Conservation (phyloP, 2,329 filamentous ascomycete genomes). For the Leptographium galeiforme region DNA sequence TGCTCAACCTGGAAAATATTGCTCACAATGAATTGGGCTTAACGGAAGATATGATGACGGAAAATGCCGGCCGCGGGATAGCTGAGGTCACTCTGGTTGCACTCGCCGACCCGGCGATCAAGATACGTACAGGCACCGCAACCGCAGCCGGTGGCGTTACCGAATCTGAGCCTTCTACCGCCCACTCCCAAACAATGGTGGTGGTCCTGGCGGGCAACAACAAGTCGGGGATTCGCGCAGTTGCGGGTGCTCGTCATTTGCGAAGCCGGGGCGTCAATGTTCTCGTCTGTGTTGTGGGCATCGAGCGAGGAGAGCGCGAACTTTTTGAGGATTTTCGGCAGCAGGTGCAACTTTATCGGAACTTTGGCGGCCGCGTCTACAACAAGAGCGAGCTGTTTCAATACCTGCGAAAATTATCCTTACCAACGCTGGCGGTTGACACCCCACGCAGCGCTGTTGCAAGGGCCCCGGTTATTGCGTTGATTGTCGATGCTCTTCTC, state of each 20-base stretch:
- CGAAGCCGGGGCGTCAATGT: conserved; percentile 72
- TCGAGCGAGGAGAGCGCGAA: conserved; percentile 67
- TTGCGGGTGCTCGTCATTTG: conserved; percentile 77
- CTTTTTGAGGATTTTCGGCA: conserved; percentile 67
- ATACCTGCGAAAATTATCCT: conserved; percentile 35
- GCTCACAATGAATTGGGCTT: conserved; percentile 78
- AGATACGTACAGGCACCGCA: conserved; percentile 29
- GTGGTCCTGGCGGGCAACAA: conserved; percentile 93
- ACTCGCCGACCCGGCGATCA: conserved; percentile 48
- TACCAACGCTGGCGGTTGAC: conserved; percentile 22
- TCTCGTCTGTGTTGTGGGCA: conserved; percentile 69
- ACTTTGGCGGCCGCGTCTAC: conserved; percentile 63
- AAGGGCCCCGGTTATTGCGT: conserved; percentile 52
- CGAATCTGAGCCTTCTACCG: neutral
- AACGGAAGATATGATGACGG: conserved; percentile 79
- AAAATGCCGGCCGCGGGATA: conserved; percentile 80
- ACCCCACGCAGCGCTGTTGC: conserved; percentile 24
- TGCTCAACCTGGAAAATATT: conserved; percentile 85
- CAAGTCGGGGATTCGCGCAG: conserved; percentile 69
- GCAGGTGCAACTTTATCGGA: conserved; percentile 73
- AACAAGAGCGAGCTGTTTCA: conserved; percentile 49
- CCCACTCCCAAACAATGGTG: conserved; percentile 23
- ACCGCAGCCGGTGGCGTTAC: neutral
- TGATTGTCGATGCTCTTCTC: conserved; percentile 81
- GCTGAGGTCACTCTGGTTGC: conserved; percentile 68